These are phyloP conservation scores for Raphanus hybrid DNA, from an alignment of 441 rosid species.

Conservation along the genomic window DNA sequence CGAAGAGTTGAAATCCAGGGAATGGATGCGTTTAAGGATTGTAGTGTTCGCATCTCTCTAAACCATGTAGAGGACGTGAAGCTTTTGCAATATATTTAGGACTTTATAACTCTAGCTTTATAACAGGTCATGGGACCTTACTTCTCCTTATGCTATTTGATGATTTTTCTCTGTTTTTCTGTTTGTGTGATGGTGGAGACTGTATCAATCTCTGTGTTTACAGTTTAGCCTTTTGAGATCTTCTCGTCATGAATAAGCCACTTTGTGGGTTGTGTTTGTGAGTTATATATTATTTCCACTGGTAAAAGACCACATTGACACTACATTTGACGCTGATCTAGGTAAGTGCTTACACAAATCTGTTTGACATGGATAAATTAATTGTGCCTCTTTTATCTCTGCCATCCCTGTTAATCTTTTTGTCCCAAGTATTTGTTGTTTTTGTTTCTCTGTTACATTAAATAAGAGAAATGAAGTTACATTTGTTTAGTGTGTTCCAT, in stretches of 20 bases:
- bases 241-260: background rate
- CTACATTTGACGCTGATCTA: background rate
- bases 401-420: background rate
- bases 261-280: background rate
- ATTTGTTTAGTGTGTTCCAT: background rate
- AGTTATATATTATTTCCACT: background rate
- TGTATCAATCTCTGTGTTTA: background rate
- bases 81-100: background rate
- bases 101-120: background rate
- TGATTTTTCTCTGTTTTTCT: background rate
- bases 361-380: background rate
- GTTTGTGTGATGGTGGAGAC: background rate
- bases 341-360: background rate
- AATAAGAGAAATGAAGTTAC: background rate
- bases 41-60: too few relatives aligned
- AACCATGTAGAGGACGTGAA: too few relatives aligned
- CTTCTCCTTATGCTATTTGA: background rate
- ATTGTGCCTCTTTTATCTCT: conserved; percentile 2
- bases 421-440: background rate
- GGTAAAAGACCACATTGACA: background rate
- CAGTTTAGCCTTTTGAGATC: background rate
- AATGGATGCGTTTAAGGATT: too few relatives aligned
- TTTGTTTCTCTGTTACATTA: background rate
- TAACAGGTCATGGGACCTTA: background rate
- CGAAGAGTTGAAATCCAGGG: too few relatives aligned